Conservation (phyloP, 208 protist genomes). For the Blechomonas ayalai region DNA sequence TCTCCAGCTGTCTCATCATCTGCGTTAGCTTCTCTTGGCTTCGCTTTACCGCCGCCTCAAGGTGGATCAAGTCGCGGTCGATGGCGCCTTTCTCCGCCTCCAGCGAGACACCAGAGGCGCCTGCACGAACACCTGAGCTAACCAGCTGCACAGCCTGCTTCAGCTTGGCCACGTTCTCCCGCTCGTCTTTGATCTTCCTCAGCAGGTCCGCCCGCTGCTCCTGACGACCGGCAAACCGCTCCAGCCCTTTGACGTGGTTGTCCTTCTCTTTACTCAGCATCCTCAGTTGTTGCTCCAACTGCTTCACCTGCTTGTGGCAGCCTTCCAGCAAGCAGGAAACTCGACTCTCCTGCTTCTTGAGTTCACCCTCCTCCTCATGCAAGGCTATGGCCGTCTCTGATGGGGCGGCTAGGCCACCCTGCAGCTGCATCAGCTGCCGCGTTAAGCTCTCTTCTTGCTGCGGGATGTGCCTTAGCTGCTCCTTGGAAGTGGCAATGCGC, state of each 20-base stretch:
- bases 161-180: slow-evolving; percentile 46
- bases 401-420: slow-evolving; percentile 35
- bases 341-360: slow-evolving; percentile 42
- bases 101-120: slow-evolving; percentile 67
- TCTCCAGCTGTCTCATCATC: slow-evolving; percentile 38
- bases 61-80: slow-evolving; percentile 53
- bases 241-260: slow-evolving; percentile 23
- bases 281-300: slow-evolving; percentile 38
- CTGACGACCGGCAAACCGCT: slow-evolving; percentile 32
- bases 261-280: slow-evolving; percentile 45
- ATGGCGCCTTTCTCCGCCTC: slow-evolving; percentile 65
- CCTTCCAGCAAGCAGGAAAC: slow-evolving; percentile 35
- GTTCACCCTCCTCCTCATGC: slow-evolving; percentile 54
- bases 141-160: slow-evolving; percentile 64
- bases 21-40: slow-evolving; percentile 34
- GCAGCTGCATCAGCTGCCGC: slow-evolving; percentile 44
- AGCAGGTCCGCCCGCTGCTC: slow-evolving; percentile 32
- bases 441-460: slow-evolving; percentile 44
- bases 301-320: slow-evolving; percentile 28
- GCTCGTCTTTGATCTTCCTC: slow-evolving; percentile 35
- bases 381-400: slow-evolving; percentile 48
- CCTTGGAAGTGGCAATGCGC: slow-evolving; percentile 19
- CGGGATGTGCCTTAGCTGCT: slow-evolving; percentile 40
- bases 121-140: slow-evolving; percentile 69
- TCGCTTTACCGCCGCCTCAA: slow-evolving; percentile 30